Base-by-base conservation (phyloP, 73 alveolate genomes). In the Diophrys sp. region DNA sequence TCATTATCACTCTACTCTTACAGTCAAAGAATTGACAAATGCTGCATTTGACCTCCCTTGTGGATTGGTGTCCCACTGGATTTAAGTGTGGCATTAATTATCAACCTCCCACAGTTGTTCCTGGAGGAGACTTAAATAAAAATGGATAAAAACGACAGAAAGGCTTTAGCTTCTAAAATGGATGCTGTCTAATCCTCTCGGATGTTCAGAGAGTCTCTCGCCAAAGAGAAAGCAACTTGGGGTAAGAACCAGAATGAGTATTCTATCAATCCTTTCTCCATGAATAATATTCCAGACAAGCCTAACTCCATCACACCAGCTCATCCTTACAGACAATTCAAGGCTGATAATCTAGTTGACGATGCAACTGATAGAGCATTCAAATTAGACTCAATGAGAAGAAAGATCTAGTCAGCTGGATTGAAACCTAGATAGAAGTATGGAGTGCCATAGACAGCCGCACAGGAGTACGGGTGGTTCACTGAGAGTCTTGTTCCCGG, bases 1-100 rank as follows among this genome's bases (percentile, higher is more conserved):
- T 94, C 81, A 92, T 92, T 85, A 81, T 97, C 56, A 96, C 96
- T 29, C 97, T 91, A 91, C 91, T 93, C 78, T 96, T 98, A 30
- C 94, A n/a, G n/a, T n/a, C n/a, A n/a, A n/a, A n/a, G n/a, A n/a
- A n/a, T n/a, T n/a, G n/a, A n/a, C n/a, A n/a, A n/a, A n/a, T n/a
- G n/a, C 87, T 87, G 77, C 67, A 80, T 71, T 83, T 84, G 29
- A 69, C 87, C 27, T 56, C 78, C 66, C 85, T 91, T 80, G 90
- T 71, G 28, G 87, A 91, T 57, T 89, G 92, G 91, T 34, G 82
- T 31, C 91, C 96, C 23, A 80, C 94, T 0, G 90, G 92, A 5
- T 81, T 90, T 44, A 82, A 87, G n/a, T n/a, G n/a, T n/a, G n/a
- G n/a, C n/a, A n/a, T n/a, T n/a, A n/a, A n/a, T n/a, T n/a, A n/a